Evolutionary conservation across 192 early-diverging fungal genomes (phyloP).

Genomic region (Coemansia erecta): DNA sequence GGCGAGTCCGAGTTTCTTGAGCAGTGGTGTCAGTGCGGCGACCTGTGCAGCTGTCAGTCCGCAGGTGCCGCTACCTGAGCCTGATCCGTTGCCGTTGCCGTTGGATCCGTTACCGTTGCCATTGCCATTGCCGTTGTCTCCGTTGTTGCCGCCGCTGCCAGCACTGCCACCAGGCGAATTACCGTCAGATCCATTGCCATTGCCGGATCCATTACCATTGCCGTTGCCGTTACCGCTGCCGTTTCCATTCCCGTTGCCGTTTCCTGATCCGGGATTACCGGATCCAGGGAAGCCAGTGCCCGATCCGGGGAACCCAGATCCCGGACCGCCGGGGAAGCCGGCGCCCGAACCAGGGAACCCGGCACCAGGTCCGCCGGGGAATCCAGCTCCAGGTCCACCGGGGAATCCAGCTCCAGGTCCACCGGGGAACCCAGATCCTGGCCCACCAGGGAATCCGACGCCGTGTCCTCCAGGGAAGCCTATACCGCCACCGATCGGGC

Average conservation of each 20-base stretch:
- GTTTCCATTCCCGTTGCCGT: background rate
- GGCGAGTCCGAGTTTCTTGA: slow-evolving; percentile 45
- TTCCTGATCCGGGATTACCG: slow-evolving; percentile 7
- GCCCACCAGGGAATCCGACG: slow-evolving; percentile 21
- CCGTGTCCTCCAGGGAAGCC: slow-evolving; percentile 14
- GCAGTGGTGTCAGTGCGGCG: slow-evolving; percentile 34
- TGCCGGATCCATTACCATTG: slow-evolving; percentile 1
- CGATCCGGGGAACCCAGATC: slow-evolving; percentile 6
- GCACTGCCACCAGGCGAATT: slow-evolving; percentile 2
- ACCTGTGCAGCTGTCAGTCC: slow-evolving; percentile 25
- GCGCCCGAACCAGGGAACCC: slow-evolving; percentile 17
- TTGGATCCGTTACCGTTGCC: slow-evolving; percentile 3
- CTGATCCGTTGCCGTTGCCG: slow-evolving; percentile 10
- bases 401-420: slow-evolving; percentile 6
- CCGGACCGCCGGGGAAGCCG: slow-evolving; percentile 20
- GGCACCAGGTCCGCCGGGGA: slow-evolving; percentile 10
- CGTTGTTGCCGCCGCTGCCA: background rate
- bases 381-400: background rate
- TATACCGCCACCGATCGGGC: slow-evolving; percentile 2
- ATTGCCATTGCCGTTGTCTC: background rate
- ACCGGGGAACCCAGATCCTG: slow-evolving; percentile 8
- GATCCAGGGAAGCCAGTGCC: slow-evolving; percentile 8
- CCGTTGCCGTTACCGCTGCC: slow-evolving; percentile 7
- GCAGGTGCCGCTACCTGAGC: slow-evolving; percentile 20
- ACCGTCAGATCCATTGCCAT: slow-evolving; percentile 5